Evolutionary conservation across 805 yeast genomes (phyloP), one percentile per base, ranked within the genome.

Genomic region (Jamesozyma rosinii): DNA sequence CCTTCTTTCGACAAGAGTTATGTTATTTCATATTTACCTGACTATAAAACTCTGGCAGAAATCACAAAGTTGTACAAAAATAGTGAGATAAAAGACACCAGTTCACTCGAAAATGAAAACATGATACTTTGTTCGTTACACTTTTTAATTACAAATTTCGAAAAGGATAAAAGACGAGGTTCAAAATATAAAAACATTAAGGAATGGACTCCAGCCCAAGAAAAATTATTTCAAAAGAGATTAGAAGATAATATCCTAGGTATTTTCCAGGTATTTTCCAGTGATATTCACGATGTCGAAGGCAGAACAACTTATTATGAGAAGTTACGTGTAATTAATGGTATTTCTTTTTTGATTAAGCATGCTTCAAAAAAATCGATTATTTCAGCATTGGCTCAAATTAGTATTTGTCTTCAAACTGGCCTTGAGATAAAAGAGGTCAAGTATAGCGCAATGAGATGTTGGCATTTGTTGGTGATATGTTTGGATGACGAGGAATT

Each of bases 381-480:
- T 26, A 73, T 77, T 4, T 75, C 83, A 1, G 85, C 86, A 0
- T 62, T 83, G 30, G 94, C 95, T 0, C 97, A 89, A 57, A 76
- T 90, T 4, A 81, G 86, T 46, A 83, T 95, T 1, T 83, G 95
- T 52, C 65, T 90, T 11, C 95, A 87, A 56, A 79, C 88, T 1
- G 81, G 90, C 0, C 62, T 89, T 19, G 88, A 81, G 33, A 74
- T 72, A 17, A 64, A 71, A 0, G 77, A 76, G 20, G 69, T 88
- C 13, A 81, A 81, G 46, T 65, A 66, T 14, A 72, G 74, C 33
- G 76, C 90, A 0, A 64, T 92, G 35, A 67, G 71, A 38, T 82
- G 92, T 43, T 81, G 95, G 82, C 69, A 71, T 41, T 67, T 70
- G 1, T 65, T 90, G 41, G 74, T 85, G 2, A 65, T 70, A 15